Evolutionary conservation across 2,329 filamentous ascomycete species (phyloP).

Genomic region (Fusarium stilboides): DNA sequence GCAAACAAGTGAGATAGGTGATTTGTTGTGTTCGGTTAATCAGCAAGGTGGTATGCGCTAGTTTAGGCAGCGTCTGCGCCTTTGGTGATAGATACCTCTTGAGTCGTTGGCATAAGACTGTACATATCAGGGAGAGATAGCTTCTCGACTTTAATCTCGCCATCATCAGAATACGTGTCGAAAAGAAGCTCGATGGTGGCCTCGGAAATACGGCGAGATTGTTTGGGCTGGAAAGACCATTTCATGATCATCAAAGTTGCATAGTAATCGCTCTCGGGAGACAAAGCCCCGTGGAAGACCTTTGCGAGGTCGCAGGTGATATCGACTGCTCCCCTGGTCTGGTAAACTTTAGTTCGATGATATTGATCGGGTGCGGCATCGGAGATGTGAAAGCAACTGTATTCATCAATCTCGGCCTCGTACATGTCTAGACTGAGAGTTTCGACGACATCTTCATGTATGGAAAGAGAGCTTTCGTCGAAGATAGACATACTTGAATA

Average conservation of each 20-base stretch:
- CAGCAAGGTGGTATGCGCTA: too few relatives aligned
- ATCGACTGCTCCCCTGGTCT: constrained; percentile 1
- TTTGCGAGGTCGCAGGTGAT: constrained; percentile 3
- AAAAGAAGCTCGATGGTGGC: neutral
- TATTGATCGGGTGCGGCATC: neutral
- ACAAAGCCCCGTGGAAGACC: neutral
- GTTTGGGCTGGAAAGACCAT: constrained; percentile 5
- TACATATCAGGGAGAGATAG: neutral
- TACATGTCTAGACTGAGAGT: too few relatives aligned
- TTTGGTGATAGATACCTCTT: neutral
- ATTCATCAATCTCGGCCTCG: too few relatives aligned
- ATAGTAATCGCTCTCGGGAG: neutral
- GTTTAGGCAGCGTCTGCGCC: neutral
- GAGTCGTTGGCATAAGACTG: neutral
- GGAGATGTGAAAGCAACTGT: neutral
- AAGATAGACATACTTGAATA: too few relatives aligned
- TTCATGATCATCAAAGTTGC: constrained; percentile 1
- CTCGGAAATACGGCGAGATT: neutral
- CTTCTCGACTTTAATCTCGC: neutral
- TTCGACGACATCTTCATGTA: too few relatives aligned
- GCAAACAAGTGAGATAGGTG: too few relatives aligned
- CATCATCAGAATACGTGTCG: neutral
- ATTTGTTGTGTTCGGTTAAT: too few relatives aligned
- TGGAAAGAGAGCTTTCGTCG: too few relatives aligned
- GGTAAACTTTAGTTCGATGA: neutral